Evolutionary conservation across 495 filamentous ascomycete species (phyloP).

Genomic region (Aspergillus cristatus): DNA sequence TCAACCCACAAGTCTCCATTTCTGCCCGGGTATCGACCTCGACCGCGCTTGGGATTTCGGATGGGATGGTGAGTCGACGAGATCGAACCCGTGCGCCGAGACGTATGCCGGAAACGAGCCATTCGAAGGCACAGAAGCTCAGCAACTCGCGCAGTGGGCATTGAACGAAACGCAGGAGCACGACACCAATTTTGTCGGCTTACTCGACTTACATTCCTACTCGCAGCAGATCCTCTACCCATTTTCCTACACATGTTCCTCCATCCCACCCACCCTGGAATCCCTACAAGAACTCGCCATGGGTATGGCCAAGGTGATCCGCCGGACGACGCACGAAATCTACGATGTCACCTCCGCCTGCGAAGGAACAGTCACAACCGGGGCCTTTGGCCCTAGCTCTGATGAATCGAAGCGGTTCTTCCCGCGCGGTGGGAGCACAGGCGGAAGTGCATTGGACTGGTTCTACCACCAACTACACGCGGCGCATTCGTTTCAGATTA

Average conservation of each 20-base stretch:
- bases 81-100: constrained; percentile 82
- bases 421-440: constrained; percentile 46
- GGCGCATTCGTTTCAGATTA: constrained; percentile 87
- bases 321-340: constrained; percentile 58
- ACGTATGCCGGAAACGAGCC: constrained; percentile 76
- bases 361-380: constrained; percentile 62
- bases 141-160: constrained; percentile 71
- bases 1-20: constrained; percentile 70
- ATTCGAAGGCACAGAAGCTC: constrained; percentile 77
- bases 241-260: constrained; percentile 74
- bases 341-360: constrained; percentile 85
- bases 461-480: constrained; percentile 85
- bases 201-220: constrained; percentile 91
- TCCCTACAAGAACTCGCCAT: constrained; percentile 84
- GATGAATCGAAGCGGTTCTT: constrained; percentile 29
- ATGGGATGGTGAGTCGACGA: constrained; percentile 63
- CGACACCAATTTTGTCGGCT: constrained; percentile 63
- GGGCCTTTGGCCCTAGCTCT: constrained; percentile 7
- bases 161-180: constrained; percentile 68
- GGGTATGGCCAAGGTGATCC: constrained; percentile 84
- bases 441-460: constrained; percentile 89
- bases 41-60: constrained; percentile 78
- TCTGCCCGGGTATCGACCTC: constrained; percentile 82
- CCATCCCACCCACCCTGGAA: constrained; percentile 74
- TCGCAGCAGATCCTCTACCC: constrained; percentile 93